Base-by-base conservation (phyloP, 1,284 basidiomycete genomes). In the Melampsora larici-populina region DNA sequence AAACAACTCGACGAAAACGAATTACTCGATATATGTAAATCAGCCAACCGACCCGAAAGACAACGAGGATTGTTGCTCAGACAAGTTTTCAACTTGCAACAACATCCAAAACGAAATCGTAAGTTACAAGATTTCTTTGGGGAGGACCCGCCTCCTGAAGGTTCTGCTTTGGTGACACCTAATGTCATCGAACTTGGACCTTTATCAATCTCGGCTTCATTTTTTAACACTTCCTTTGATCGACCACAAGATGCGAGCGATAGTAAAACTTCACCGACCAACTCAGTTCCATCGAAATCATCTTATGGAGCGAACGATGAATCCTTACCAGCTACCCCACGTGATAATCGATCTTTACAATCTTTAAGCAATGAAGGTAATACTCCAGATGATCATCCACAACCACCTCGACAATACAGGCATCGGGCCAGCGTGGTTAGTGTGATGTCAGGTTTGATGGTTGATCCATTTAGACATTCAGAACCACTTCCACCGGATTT, bases 351-450 rank as follows among this genome's bases (percentile, higher is more conserved):
- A 36, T 80, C 76, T 24, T 80, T 81, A 62, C 79, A 79, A 21
- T 81, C 80, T 60, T 80, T 29, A 18, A 36, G 4, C 18, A 51
- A 60, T 21, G 21, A 68, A 46, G 24, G 24, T 17, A 49, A 43
- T 29, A 24, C 77, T 33, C 62, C 24, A 33, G 29, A 48, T 62
- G 29, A 49, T 31, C 78, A 24, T 65, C 79, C 31, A 69, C 68
- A 51, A 26, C 69, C 29, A n/a, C 67, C 79, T 69, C 81, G 86
- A 72, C 91, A 89, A 82, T 89, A 89, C 78, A 90, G 90, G 83
- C 95, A 96, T 81, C 90, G 96, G 43, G 96, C 96, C 0, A 95
- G 93, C 82, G 93, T 93, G 0, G 89, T 97, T 82, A 96, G 93
- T 83, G 90, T 99, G 81, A 90, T 99, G 84, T 95, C 92, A 64